These are phyloP conservation scores for Aspergillus sp. DNA, from an alignment of 2,329 filamentous ascomycete genomes.

Conservation along the genomic window DNA sequence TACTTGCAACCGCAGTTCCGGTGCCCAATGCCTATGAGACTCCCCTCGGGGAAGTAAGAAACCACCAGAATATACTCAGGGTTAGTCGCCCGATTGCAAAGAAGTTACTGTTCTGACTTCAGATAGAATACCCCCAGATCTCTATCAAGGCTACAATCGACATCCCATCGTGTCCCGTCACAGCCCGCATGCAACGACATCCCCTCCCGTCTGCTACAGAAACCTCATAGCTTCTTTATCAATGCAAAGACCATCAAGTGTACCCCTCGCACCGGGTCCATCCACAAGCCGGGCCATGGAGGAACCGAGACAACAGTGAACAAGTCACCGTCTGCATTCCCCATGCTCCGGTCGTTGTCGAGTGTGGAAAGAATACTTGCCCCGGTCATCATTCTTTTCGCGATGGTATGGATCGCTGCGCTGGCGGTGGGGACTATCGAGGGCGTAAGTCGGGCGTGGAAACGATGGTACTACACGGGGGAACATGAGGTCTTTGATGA, in stretches of 20 bases:
- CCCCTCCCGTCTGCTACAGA: background rate
- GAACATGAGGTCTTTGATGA: background rate
- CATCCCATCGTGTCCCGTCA: no score
- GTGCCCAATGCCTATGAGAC: no score
- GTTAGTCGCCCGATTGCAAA: background rate
- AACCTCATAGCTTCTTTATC: background rate
- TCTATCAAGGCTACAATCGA: background rate
- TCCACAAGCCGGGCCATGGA: background rate
- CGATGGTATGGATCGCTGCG: conserved; percentile 21
- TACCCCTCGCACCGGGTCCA: background rate
- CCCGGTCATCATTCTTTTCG: background rate
- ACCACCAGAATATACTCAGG: no score
- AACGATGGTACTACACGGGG: background rate
- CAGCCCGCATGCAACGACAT: background rate
- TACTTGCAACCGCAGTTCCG: no score
- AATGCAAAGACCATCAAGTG: background rate
- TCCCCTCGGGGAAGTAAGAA: no score
- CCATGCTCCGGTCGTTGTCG: background rate
- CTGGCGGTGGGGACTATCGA: conserved; percentile 15
- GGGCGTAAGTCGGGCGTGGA: background rate
- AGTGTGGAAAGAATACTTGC: background rate
- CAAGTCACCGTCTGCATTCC: background rate
- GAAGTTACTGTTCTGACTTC: background rate
- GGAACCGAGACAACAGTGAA: background rate
- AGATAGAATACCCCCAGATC: background rate